A percentile compares a stretch with the other conserved stretches of the same genome.
phyloP scores from a whole-genome alignment of 768 basidiomycete genomes.

The Peribolospora baueri region DNA sequence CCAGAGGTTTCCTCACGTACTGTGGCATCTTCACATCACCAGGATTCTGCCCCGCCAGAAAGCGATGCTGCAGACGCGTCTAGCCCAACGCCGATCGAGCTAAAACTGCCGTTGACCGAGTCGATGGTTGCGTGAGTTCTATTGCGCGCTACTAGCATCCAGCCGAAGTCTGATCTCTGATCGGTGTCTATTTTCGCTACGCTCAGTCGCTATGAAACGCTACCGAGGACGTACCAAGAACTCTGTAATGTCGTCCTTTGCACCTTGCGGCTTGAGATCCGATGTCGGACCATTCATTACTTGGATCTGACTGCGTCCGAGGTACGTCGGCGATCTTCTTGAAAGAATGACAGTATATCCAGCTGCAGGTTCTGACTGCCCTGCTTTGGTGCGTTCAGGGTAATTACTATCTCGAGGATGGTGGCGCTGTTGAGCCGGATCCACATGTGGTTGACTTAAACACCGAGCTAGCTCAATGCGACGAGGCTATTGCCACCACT shows the following conservation, averaged over 20 bases:
- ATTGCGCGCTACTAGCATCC: slow-evolving; percentile 4
- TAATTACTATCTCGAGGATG: slow-evolving; percentile 54
- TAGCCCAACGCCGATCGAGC: slow-evolving; percentile 16
- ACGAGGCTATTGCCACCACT: slow-evolving; percentile 39
- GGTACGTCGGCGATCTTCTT: slow-evolving; percentile 23
- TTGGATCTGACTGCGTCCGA: slow-evolving; percentile 53
- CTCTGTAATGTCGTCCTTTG: slow-evolving; percentile 64
- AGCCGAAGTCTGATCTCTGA: too few relatives aligned
- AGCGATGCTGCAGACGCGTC: too few relatives aligned
- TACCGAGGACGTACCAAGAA: slow-evolving; percentile 73
- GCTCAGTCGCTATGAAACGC: slow-evolving; percentile 62
- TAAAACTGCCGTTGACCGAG: slow-evolving; percentile 50
- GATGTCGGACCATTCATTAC: slow-evolving; percentile 60
- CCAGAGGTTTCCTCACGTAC: too few relatives aligned
- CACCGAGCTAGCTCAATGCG: slow-evolving; percentile 45
- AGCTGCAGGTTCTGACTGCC: not conserved
- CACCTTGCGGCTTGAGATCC: slow-evolving; percentile 64
- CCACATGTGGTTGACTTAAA: slow-evolving; percentile 69
- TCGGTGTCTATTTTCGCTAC: not conserved
- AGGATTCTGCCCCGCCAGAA: too few relatives aligned
- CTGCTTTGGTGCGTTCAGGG: slow-evolving; percentile 29
- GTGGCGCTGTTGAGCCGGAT: slow-evolving; percentile 63
- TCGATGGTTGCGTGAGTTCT: slow-evolving; percentile 64
- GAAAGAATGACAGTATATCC: not conserved
- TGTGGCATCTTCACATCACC: too few relatives aligned